These are phyloP conservation scores for Solanum acaule DNA, from an alignment of 257 asterid genomes.

Conservation along the genomic window DNA sequence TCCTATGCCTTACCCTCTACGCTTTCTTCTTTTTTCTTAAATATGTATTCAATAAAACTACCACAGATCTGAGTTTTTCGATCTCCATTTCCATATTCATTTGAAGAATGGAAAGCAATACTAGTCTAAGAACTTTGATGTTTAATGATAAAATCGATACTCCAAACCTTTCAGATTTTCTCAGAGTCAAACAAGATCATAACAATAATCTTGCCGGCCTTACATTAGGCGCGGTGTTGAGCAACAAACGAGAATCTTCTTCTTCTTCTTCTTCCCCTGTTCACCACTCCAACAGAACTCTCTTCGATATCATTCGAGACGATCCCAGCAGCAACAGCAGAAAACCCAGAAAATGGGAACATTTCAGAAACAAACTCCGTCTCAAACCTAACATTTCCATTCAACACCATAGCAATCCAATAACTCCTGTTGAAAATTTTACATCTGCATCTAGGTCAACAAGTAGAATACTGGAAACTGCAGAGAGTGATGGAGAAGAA, in stretches of 20 bases:
- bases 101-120: no score
- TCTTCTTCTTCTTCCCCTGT: neutral
- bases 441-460: neutral
- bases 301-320: slow-evolving; percentile 55
- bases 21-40: no score
- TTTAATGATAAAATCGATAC: slow-evolving; percentile 8
- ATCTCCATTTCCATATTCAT: no score
- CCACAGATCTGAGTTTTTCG: no score
- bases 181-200: slow-evolving; percentile 4
- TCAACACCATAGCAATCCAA: slow-evolving; percentile 11
- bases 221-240: slow-evolving; percentile 12
- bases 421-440: neutral
- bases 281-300: slow-evolving; percentile 33
- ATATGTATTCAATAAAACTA: no score
- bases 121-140: no score
- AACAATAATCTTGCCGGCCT: neutral
- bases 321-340: slow-evolving; percentile 30
- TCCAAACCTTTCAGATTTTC: slow-evolving; percentile 15
- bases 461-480: neutral
- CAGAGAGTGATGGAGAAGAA: slow-evolving; percentile 1
- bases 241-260: slow-evolving; percentile 2
- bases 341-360: slow-evolving; percentile 39
- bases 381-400: slow-evolving; percentile 34
- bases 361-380: slow-evolving; percentile 48
- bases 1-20: no score